Evolutionary conservation across 768 basidiomycete genomes (phyloP), one percentile per base, ranked within the genome.

Genomic region (Kwoniella dendrophila): DNA sequence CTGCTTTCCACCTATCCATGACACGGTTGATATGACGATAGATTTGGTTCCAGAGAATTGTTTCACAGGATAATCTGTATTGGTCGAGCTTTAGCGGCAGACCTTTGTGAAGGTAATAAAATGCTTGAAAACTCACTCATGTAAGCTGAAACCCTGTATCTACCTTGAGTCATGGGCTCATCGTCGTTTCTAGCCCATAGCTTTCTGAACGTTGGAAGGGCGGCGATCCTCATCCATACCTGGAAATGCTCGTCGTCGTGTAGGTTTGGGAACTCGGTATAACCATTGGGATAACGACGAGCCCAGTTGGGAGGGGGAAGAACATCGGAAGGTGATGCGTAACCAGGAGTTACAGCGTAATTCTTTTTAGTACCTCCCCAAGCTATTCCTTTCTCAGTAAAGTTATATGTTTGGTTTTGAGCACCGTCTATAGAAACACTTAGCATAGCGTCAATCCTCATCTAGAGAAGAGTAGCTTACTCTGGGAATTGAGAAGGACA

Each of bases 221-320:
- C 96, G 0, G 96, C 92, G 1, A 94, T 96, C 61, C 95, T 86
- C 96, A 99, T 99, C 96, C 96, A 99, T 76, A 95, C 94, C 80
- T 98, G 95, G 83, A 99, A 98, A 71, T 90, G 93, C 79, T 97
- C 90, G 73, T 98, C 88, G 1, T 69, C 67, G 54, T 82, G 81
- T 34, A 98, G 82, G 74, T 96, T 81, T 1, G 92, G 94, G 20
- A 88, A 86, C 1, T 80, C 75, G 3, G 86, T 86, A 80, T 96
- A 97, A 58, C 84, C 84, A 63, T 88, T 77, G 0, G 92, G 91
- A 81, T 83, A 97, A 56, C 83, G 84, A 32, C 78, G 73, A 0
- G 69, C 78, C 96, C 96, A 99, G 80, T 96, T 97, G 4, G 96
- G 96, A 29, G 96, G 96, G 4, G 95, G 95, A 0, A 89, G 84